Evolutionary conservation across 257 asterid genomes (phyloP).

Genomic region (Solanum chilense): DNA sequence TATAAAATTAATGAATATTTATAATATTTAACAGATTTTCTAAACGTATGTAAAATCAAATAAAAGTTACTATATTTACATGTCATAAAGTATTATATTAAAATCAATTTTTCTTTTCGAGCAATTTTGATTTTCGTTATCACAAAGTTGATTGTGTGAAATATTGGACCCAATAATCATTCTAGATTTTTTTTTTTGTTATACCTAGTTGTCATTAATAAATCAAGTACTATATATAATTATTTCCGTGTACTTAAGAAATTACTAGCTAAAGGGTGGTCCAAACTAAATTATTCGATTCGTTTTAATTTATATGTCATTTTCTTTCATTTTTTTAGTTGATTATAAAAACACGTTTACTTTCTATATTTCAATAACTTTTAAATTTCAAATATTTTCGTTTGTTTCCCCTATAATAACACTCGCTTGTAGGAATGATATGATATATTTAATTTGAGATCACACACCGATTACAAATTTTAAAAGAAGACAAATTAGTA

Average conservation of each 20-base stretch:
- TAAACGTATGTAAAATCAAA: not conserved
- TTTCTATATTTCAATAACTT: not conserved
- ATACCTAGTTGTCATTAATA: not conserved
- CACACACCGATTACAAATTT: not conserved
- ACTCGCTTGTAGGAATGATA: not conserved
- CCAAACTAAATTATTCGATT: not conserved
- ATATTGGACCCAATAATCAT: not conserved
- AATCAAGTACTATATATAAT: not conserved
- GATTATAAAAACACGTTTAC: not conserved
- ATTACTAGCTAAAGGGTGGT: not conserved
- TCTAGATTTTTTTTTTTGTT: not conserved
- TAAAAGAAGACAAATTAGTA: not conserved
- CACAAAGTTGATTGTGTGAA: not conserved
- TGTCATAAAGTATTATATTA: too few species aligned
- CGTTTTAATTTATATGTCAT: not conserved
- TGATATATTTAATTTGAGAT: not conserved
- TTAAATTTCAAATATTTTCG: not conserved
- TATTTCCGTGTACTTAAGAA: not conserved
- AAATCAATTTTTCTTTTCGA: not conserved
- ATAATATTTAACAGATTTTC: not conserved
- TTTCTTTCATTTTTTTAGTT: not conserved
- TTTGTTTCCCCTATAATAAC: not conserved
- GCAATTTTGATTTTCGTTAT: not conserved
- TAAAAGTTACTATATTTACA: not conserved
- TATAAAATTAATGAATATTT: not conserved